These are phyloP conservation scores for Ramaria rubella DNA, from an alignment of 768 basidiomycete species.

Conservation along the genomic window DNA sequence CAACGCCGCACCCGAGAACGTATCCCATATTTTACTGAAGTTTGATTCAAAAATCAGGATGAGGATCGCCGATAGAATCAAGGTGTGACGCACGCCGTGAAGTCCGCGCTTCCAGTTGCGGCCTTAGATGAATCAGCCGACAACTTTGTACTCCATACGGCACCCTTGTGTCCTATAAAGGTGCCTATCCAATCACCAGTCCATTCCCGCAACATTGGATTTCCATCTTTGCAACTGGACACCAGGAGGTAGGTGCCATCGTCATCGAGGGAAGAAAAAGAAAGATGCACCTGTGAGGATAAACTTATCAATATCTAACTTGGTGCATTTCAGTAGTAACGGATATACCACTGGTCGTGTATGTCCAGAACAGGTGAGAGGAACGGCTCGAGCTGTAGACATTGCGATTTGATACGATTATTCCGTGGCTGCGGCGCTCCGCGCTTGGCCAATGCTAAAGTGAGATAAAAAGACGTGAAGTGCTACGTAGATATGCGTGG, in stretches of 20 bases:
- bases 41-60: slow-evolving; percentile 13
- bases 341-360: slow-evolving; percentile 8
- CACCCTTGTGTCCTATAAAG: slow-evolving; percentile 85
- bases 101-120: slow-evolving; percentile 92
- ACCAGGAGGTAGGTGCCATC: slow-evolving; percentile 86
- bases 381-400: slow-evolving; percentile 9
- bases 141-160: slow-evolving; percentile 95
- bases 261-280: slow-evolving; percentile 80
- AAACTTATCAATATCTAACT: neutral
- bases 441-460: slow-evolving; percentile 9
- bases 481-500: neutral
- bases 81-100: slow-evolving; percentile 73
- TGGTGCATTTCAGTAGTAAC: neutral
- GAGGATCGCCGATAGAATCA: slow-evolving; percentile 8
- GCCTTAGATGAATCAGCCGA: slow-evolving; percentile 80
- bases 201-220: slow-evolving; percentile 95
- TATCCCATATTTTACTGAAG: slow-evolving; percentile 91
- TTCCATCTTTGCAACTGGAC: slow-evolving; percentile 98
- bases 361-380: slow-evolving; percentile 11
- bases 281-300: slow-evolving; percentile 49
- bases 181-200: slow-evolving; percentile 98
- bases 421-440: slow-evolving; percentile 4
- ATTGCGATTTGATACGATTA: slow-evolving; percentile 9
- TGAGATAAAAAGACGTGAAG: slow-evolving; percentile 2
- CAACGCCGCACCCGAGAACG: slow-evolving; percentile 76